Evolutionary conservation across 2,329 filamentous ascomycete genomes (phyloP).

Genomic region (Nannizzia gypsea): DNA sequence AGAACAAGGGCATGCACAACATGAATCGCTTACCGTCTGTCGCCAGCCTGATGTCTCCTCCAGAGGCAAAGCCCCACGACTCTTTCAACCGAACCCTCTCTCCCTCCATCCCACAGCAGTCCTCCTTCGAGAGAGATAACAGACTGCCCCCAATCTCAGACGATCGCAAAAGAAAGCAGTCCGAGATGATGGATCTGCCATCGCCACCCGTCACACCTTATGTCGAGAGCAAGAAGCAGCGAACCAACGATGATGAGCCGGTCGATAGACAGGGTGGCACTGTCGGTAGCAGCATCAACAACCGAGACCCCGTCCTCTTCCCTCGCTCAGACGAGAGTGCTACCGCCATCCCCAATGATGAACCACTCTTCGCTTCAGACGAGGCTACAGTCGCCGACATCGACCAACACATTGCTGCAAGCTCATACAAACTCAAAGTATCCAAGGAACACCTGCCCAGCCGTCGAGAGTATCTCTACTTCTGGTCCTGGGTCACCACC

Average conservation of each 20-base stretch:
- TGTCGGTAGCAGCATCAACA: constrained; percentile 20
- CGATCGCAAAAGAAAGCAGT: constrained; percentile 32
- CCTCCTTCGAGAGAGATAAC: constrained; percentile 21
- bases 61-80: constrained; percentile 41
- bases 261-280: constrained; percentile 16
- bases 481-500: constrained; percentile 32
- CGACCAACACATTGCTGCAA: constrained; percentile 30
- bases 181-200: constrained; percentile 34
- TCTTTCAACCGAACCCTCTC: constrained; percentile 26
- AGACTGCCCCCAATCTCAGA: constrained; percentile 32
- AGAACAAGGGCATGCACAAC: constrained; percentile 21
- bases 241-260: constrained; percentile 20
- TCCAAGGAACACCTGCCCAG: constrained; percentile 32
- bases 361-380: constrained; percentile 31
- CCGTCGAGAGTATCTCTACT: constrained; percentile 34
- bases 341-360: constrained; percentile 25
- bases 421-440: constrained; percentile 24
- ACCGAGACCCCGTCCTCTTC: constrained; percentile 33
- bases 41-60: constrained; percentile 37
- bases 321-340: constrained; percentile 24
- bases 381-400: constrained; percentile 27
- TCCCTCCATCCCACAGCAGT: constrained; percentile 20
- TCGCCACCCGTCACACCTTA: constrained; percentile 38
- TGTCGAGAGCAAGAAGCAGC: constrained; percentile 30
- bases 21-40: constrained; percentile 35